Conservation (phyloP, 176 grass and related monocot species). For the Dactylis glomerata region DNA sequence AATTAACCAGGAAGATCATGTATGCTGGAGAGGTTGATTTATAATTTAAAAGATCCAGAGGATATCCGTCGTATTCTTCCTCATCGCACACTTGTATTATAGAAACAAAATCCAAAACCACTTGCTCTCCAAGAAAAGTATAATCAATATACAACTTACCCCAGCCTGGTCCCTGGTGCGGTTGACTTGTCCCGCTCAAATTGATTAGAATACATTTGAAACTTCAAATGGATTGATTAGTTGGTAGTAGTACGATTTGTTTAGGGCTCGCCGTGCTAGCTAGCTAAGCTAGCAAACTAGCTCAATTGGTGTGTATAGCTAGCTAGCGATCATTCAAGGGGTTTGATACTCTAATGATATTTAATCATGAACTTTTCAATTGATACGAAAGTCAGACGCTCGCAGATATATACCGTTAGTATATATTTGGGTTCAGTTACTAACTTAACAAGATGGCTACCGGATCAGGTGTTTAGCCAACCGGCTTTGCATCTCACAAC, state of each 20-base stretch:
- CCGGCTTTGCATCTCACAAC: neutral
- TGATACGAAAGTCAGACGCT: slow-evolving; percentile 21
- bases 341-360: slow-evolving; percentile 5
- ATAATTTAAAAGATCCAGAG: neutral
- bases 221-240: neutral
- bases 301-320: neutral
- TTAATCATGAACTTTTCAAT: slow-evolving; percentile 10
- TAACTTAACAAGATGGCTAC: neutral
- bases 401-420: neutral
- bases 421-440: neutral
- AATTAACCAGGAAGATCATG: slow-evolving; percentile 14
- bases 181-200: slow-evolving; percentile 32
- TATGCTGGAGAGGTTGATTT: slow-evolving; percentile 7
- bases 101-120: neutral
- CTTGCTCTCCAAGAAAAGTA: slow-evolving; percentile 26
- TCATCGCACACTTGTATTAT: neutral
- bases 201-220: slow-evolving; percentile 1
- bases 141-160: neutral
- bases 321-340: neutral
- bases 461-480: neutral
- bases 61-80: slow-evolving; percentile 23
- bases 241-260: neutral
- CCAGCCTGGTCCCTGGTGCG: slow-evolving; percentile 4
- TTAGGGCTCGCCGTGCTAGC: neutral
- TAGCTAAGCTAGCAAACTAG: neutral